Evolutionary conservation across 331 rosid species (phyloP), one percentile per base, ranked within the genome.

Genomic region (Rosa hybrid): DNA sequence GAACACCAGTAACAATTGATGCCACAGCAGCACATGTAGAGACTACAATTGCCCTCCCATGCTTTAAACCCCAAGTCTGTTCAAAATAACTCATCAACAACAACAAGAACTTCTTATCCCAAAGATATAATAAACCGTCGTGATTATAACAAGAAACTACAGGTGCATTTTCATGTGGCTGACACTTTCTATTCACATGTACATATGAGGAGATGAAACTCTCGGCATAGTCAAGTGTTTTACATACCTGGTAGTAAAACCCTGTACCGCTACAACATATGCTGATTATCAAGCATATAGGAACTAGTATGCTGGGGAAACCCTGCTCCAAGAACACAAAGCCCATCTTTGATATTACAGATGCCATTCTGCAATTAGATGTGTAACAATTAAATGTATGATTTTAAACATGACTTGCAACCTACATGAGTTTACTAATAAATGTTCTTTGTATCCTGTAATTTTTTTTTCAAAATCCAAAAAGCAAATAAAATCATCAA

Each of bases 21-120:
- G 99, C 99, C 79, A 96, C 98, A 7, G 99, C 97, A 68, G 97
- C 97, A 84, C 99, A 96, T 38, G 99, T 96, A 54, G 99, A 93
- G 72, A 96, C 89, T 17, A 96, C 88, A 76, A 96, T 90, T 46
- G 98, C 99, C 84, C 98, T 86, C 69, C 99, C 99, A 83, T 96
- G 99, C 88, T 96, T 96, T 74, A 96, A 88, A 69, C 99, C 98
- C 13, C 94, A 91, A 83, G 99, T 96, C 99, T 96, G 90, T 80
- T 68, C 53, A 68, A 77, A 41, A 71, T 23, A 75, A 65, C 64
- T 54, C 59, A 54, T 67, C 21, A 38, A 1, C 14, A 23, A 56
- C 71, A 51, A 46, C 44, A 23, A 20, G 57, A 56, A 75, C 17
- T 18, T 0, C 44, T 53, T 8, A 73, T 4, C 1, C 21, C 71